These are phyloP conservation scores for Xylaria curta DNA, from an alignment of 495 filamentous ascomycete genomes.

Conservation along the genomic window DNA sequence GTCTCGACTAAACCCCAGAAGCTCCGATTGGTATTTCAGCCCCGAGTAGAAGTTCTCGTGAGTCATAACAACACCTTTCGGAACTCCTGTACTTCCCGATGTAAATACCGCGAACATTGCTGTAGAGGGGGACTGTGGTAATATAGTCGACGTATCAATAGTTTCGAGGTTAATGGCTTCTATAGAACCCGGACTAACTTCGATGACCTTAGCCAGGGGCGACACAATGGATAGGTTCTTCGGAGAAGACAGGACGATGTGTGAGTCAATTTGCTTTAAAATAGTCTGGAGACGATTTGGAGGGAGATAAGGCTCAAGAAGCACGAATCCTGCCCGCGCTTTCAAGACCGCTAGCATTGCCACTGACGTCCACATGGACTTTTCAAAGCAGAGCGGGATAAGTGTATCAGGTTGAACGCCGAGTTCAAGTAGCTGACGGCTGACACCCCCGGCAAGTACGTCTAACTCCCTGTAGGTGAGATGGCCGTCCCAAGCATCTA, in stretches of 20 bases:
- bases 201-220: too few species aligned
- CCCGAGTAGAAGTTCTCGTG: too few species aligned
- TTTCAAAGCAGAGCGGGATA: neutral
- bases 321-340: neutral
- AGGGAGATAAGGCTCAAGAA: neutral
- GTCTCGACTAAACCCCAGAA: too few species aligned
- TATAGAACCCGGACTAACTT: too few species aligned
- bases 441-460: neutral
- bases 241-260: too few species aligned
- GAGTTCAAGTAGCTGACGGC: slow-evolving; percentile 31
- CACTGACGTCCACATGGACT: neutral
- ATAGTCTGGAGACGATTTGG: neutral
- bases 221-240: too few species aligned
- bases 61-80: slow-evolving; percentile 12
- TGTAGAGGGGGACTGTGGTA: neutral
- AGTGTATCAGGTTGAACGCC: neutral
- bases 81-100: slow-evolving; percentile 20
- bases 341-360: neutral
- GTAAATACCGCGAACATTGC: slow-evolving; percentile 15
- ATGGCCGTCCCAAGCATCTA: neutral
- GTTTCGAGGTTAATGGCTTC: too few species aligned
- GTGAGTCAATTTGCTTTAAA: neutral
- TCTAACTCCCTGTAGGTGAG: neutral
- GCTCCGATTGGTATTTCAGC: too few species aligned
- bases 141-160: neutral